phyloP scores from a whole-genome alignment of 306 rosid species.

The Senna siamea region DNA sequence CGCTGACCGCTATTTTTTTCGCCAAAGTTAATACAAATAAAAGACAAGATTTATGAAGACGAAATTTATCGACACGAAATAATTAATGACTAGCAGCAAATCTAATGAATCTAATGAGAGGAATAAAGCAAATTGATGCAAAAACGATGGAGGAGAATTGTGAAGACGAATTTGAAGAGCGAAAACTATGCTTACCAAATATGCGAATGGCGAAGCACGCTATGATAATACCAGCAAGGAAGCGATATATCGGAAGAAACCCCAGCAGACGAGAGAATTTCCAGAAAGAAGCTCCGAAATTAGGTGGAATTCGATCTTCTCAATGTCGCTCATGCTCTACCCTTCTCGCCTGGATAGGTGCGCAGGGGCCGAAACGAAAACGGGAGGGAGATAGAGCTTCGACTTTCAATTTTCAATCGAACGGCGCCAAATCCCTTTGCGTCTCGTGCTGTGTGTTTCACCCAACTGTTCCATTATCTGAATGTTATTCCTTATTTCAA shows the following conservation, averaged over 20 bases:
- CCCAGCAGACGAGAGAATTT: background rate
- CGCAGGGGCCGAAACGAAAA: constrained; percentile 5
- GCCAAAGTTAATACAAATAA: background rate
- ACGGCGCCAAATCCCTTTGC: background rate
- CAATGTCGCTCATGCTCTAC: background rate
- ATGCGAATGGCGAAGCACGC: background rate
- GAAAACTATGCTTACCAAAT: constrained; percentile 22
- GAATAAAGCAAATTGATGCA: background rate
- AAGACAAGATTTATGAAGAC: too few relatives aligned
- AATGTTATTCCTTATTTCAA: background rate
- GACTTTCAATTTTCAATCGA: background rate
- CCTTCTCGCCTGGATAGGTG: constrained; percentile 1
- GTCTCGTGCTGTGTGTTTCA: background rate
- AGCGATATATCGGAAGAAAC: background rate
- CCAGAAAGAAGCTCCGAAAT: constrained; percentile 4
- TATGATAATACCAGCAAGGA: background rate
- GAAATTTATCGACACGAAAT: background rate
- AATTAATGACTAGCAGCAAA: background rate
- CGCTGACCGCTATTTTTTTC: background rate
- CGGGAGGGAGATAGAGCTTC: constrained; percentile 7
- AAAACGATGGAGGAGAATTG: background rate
- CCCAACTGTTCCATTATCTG: background rate
- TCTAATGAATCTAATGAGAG: background rate
- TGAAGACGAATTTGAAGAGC: background rate
- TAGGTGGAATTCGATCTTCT: background rate